Percentiles rank a stretch among this genome's conserved stretches.
Evolutionary conservation across 83 land plant genomes (phyloP).

Genomic region (Larix sibirica): DNA sequence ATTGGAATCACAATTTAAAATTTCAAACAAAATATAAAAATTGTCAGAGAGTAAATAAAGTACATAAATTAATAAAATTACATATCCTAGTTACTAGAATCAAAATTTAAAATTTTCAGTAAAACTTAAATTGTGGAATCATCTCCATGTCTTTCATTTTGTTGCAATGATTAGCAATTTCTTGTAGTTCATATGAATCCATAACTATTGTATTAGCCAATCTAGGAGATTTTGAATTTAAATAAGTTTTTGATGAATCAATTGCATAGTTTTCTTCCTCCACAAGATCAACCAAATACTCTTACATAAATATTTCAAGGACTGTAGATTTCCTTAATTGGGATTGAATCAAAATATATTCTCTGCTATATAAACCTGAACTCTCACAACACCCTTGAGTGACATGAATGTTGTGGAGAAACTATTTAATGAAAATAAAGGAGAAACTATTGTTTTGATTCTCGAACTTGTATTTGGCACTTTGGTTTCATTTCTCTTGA

Average conservation of each 20-base stretch:
- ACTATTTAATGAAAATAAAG: conserved; percentile 61
- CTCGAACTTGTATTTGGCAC: conserved; percentile 99
- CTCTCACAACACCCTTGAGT: conserved; percentile 68
- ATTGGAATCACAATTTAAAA: too few species aligned
- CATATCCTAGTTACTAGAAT: too few species aligned
- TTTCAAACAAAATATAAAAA: too few species aligned
- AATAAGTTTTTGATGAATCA: not conserved
- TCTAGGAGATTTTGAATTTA: not conserved
- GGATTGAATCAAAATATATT: too few species aligned
- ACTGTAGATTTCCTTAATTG: too few species aligned
- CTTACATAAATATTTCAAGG: conserved; percentile 2
- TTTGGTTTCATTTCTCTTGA: conserved; percentile 79
- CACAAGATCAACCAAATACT: not conserved
- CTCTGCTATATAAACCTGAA: conserved; percentile 55
- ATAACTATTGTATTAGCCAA: not conserved
- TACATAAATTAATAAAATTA: too few species aligned
- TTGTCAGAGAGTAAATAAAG: too few species aligned
- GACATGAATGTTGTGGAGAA: conserved; percentile 44
- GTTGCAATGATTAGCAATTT: not conserved
- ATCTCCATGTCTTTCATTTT: conserved; percentile 1
- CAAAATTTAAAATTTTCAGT: too few species aligned
- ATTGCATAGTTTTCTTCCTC: not conserved
- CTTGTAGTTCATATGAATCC: not conserved
- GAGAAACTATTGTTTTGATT: conserved; percentile 85
- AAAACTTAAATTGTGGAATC: not conserved